phyloP scores from a whole-genome alignment of 2,329 filamentous ascomycete genomes.

The Aspergillus calidoustus region DNA sequence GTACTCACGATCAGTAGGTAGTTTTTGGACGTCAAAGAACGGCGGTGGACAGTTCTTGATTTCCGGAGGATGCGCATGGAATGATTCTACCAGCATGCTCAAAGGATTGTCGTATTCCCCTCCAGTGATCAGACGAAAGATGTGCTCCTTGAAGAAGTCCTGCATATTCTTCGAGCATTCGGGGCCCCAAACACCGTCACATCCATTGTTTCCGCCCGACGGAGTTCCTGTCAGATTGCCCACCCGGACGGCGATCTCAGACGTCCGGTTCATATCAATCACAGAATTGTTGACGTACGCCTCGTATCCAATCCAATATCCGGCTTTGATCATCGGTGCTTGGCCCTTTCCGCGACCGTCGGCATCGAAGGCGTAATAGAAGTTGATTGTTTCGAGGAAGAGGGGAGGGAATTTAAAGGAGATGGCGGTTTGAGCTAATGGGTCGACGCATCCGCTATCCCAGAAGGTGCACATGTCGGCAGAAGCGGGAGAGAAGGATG shows the following conservation, averaged over 20 bases:
- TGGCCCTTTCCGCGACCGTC: constrained; percentile 35
- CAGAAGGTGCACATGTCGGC: constrained; percentile 43
- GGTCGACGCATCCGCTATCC: constrained; percentile 42
- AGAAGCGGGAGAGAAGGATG: constrained; percentile 25
- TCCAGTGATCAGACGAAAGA: constrained; percentile 34
- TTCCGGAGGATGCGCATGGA: constrained; percentile 29
- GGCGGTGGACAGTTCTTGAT: constrained; percentile 35
- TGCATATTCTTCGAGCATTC: constrained; percentile 40
- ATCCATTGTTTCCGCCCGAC: constrained; percentile 41
- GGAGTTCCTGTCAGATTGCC: constrained; percentile 44
- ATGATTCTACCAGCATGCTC: constrained; percentile 33
- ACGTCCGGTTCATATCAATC: constrained; percentile 40
- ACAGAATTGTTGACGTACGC: constrained; percentile 32
- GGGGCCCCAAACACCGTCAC: constrained; percentile 43
- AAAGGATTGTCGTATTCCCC: constrained; percentile 37
- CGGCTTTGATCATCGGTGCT: constrained; percentile 41
- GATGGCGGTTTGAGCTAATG: constrained; percentile 43
- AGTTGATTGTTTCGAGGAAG: constrained; percentile 36
- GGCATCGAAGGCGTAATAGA: constrained; percentile 44
- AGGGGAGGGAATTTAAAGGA: constrained; percentile 40
- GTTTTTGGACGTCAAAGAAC: constrained; percentile 38
- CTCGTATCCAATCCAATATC: constrained; percentile 44
- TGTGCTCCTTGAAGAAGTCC: constrained; percentile 28
- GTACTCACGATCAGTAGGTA: constrained; percentile 40
- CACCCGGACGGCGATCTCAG: constrained; percentile 41